A percentile compares a stretch with the other conserved stretches of the same genome.
These are phyloP conservation scores for Ogataea ramenticola DNA, from an alignment of 805 yeast species.

Conservation along the genomic window DNA sequence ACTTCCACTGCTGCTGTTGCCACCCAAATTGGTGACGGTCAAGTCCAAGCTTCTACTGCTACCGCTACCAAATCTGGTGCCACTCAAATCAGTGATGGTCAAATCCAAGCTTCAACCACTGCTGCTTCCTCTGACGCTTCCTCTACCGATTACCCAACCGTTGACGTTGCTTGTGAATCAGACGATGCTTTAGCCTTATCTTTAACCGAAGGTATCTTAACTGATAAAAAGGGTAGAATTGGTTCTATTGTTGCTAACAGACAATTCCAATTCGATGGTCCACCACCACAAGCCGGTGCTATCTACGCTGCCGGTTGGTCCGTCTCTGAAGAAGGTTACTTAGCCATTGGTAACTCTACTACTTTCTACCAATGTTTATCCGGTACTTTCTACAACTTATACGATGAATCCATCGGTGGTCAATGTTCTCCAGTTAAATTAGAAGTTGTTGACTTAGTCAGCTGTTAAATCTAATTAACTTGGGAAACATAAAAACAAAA, in stretches of 20 bases:
- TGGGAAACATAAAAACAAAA: background rate
- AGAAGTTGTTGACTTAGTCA: slow-evolving; percentile 34
- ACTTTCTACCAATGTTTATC: slow-evolving; percentile 48
- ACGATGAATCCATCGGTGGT: slow-evolving; percentile 39
- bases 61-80: slow-evolving; percentile 29
- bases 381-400: slow-evolving; percentile 53
- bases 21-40: slow-evolving; percentile 37
- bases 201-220: slow-evolving; percentile 34
- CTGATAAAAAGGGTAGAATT: slow-evolving; percentile 41
- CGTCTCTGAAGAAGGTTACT: slow-evolving; percentile 35
- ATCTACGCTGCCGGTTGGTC: slow-evolving; percentile 48
- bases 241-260: slow-evolving; percentile 56
- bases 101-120: slow-evolving; percentile 15
- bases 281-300: slow-evolving; percentile 57
- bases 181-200: slow-evolving; percentile 35
- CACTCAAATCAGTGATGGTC: slow-evolving; percentile 13
- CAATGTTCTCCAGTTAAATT: slow-evolving; percentile 43
- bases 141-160: slow-evolving; percentile 18
- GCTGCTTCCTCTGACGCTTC: slow-evolving; percentile 12
- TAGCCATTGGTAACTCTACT: slow-evolving; percentile 41
- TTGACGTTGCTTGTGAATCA: slow-evolving; percentile 27
- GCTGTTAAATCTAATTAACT: slow-evolving; percentile 14
- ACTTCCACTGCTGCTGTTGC: slow-evolving; percentile 28
- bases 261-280: slow-evolving; percentile 63
- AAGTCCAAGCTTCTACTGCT: slow-evolving; percentile 31